Base-by-base conservation (phyloP, 164 flowering plant genomes). In the Aristolochia fimbriata region DNA sequence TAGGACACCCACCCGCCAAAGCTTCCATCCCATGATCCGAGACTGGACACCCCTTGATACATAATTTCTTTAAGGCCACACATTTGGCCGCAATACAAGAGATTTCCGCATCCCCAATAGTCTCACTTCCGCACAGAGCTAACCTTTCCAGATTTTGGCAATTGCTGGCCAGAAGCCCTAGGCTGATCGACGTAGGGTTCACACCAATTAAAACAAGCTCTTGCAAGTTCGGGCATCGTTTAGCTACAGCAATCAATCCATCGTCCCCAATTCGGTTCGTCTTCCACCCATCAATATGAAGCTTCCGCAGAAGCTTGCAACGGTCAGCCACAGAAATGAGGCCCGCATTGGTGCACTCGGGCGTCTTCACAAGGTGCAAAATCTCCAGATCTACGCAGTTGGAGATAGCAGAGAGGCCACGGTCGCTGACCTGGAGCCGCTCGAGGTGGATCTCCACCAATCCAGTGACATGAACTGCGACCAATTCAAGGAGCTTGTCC, bases 271-370 rank as follows among this genome's bases (percentile, higher is more conserved):
- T 90, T 68, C 87, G 61, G 63, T 94, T 86, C 45, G 83, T 83
- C 73, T 82, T 83, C 96, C 99, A 93, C 7, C 97, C 99, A 72
- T 93, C 97, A 58, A 93, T 80, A 59, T 93, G 96, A 58, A 94
- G 89, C 85, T 91, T 94, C 77, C 95, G 77, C 59, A 94, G 69
- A 0, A 69, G 63, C 80, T 68, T 86, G 68, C 96, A 94, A 10
- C 73, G 61, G 60, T 77, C 85, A 4, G 96, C 91, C 12, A 94
- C 67, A 0, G 76, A 63, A 2, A 66, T 62, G 21, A 94, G 77
- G 5, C 93, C 97, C 0, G 61, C 56, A 68, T 88, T 78, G 1
- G 97, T 75, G 58, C 99, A 94, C 48, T 94, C 97, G 0, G 91
- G 87, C 6, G 85, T 80, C 71, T 86, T 90, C 16, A 86, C 89